These are phyloP conservation scores for Pisolithus sp. DNA, from an alignment of 768 basidiomycete species.

Conservation along the genomic window DNA sequence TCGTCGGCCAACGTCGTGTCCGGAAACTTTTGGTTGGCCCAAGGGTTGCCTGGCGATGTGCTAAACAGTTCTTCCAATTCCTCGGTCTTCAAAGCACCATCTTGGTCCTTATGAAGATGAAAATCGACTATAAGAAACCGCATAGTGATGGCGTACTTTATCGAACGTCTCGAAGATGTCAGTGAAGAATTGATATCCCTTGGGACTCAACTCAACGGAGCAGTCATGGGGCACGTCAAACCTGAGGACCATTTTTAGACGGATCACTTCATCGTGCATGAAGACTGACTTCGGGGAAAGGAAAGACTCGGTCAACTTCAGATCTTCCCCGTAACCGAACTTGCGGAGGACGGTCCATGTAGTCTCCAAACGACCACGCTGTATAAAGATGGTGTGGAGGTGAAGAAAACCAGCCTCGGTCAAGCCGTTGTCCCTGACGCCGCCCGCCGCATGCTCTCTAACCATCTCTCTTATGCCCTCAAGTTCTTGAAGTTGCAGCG, in stretches of 20 bases:
- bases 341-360: conserved; percentile 95
- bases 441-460: conserved; percentile 65
- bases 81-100: conserved; percentile 78
- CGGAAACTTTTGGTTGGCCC: conserved; percentile 86
- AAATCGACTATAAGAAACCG: neutral
- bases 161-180: conserved; percentile 95
- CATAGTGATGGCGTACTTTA: conserved; percentile 44
- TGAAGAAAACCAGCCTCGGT: conserved; percentile 92
- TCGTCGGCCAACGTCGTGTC: conserved; percentile 86
- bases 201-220: conserved; percentile 90
- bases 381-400: conserved; percentile 95
- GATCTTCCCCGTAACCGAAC: conserved; percentile 94
- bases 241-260: conserved; percentile 35
- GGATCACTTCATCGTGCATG: neutral
- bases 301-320: conserved; percentile 83
- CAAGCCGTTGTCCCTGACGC: conserved; percentile 71
- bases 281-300: conserved; percentile 75
- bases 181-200: conserved; percentile 95
- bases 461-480: conserved; percentile 97
- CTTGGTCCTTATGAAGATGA: conserved; percentile 64
- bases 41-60: conserved; percentile 96
- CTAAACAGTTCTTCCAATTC: conserved; percentile 89
- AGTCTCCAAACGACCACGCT: conserved; percentile 89
- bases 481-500: conserved; percentile 85
- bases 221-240: conserved; percentile 93